These are phyloP conservation scores for Boletellus ananiceps DNA, from an alignment of 768 basidiomycete genomes.

Conservation along the genomic window DNA sequence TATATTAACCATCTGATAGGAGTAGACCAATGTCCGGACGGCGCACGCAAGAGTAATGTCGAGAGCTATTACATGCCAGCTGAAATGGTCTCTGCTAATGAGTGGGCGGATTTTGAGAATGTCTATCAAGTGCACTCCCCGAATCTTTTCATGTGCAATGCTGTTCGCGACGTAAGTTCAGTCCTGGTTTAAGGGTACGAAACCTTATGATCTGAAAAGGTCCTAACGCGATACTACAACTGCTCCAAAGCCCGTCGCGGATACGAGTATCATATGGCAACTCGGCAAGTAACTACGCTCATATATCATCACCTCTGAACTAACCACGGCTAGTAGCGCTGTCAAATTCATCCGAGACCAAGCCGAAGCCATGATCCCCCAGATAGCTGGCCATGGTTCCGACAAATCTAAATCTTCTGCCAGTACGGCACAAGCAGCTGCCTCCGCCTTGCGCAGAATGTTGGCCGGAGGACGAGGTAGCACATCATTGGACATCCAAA, in stretches of 20 bases:
- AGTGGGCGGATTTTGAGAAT: conserved; percentile 82
- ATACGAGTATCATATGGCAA: conserved; percentile 85
- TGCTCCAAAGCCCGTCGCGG: conserved; percentile 71
- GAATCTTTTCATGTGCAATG: conserved; percentile 69
- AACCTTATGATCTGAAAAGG: conserved; percentile 39
- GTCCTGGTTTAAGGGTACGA: neutral
- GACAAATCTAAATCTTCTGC: conserved; percentile 30
- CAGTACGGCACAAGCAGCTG: conserved; percentile 60
- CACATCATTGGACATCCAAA: conserved; percentile 37
- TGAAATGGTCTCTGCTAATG: conserved; percentile 60
- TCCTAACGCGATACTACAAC: conserved; percentile 86
- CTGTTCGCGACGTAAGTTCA: conserved; percentile 68
- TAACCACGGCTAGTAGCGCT: conserved; percentile 42
- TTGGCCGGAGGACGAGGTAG: conserved; percentile 50
- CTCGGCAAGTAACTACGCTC: conserved; percentile 48
- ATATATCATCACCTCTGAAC: conserved; percentile 1
- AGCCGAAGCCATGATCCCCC: conserved; percentile 41
- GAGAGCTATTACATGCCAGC: conserved; percentile 63
- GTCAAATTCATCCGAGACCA: conserved; percentile 88
- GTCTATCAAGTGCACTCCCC: conserved; percentile 91
- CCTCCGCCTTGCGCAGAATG: conserved; percentile 61
- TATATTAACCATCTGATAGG: conserved; percentile 54
- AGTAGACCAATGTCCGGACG: conserved; percentile 36
- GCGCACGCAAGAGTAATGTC: conserved; percentile 29
- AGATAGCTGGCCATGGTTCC: conserved; percentile 12